Evolutionary conservation across 352 stramenopile species (phyloP).

Genomic region (Aphanomyces euteiches): DNA sequence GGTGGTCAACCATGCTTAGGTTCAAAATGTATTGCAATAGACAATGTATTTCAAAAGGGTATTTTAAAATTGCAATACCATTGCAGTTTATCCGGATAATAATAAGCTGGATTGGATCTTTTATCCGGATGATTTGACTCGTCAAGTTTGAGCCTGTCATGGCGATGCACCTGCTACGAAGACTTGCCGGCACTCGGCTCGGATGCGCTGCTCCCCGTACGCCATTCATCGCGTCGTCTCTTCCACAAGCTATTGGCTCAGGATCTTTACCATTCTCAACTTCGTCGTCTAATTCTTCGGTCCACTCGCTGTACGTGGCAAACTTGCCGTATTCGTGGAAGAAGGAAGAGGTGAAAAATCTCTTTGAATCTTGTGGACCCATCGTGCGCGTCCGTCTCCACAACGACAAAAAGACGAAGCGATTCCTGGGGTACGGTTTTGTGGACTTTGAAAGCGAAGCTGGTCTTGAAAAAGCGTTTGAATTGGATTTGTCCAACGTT

Average conservation of each 20-base stretch:
- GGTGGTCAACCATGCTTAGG: background rate
- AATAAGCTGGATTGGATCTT: background rate
- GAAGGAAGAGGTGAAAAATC: background rate
- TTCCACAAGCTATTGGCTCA: background rate
- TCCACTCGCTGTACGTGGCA: background rate
- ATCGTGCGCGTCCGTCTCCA: background rate
- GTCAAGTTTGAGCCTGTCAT: background rate
- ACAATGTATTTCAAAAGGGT: background rate
- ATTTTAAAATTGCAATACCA: background rate
- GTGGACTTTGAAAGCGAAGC: constrained; percentile 16
- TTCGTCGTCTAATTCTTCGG: too few relatives aligned
- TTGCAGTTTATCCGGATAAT: background rate
- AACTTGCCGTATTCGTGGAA: constrained; percentile 6
- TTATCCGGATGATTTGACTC: constrained; percentile 1
- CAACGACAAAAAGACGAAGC: background rate
- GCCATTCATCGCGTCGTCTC: background rate
- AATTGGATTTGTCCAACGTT: background rate
- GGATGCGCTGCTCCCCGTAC: too few relatives aligned
- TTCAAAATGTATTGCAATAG: background rate
- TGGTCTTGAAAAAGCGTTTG: background rate
- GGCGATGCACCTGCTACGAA: too few relatives aligned
- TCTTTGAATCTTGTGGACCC: constrained; percentile 6
- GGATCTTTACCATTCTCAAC: too few relatives aligned
- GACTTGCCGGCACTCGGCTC: too few relatives aligned
- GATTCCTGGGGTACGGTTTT: constrained; percentile 14